A percentile compares a stretch with the other conserved stretches of the same genome.
phyloP scores from a whole-genome alignment of 2,329 filamentous ascomycete species.

The Cladophialophora psammophila region DNA sequence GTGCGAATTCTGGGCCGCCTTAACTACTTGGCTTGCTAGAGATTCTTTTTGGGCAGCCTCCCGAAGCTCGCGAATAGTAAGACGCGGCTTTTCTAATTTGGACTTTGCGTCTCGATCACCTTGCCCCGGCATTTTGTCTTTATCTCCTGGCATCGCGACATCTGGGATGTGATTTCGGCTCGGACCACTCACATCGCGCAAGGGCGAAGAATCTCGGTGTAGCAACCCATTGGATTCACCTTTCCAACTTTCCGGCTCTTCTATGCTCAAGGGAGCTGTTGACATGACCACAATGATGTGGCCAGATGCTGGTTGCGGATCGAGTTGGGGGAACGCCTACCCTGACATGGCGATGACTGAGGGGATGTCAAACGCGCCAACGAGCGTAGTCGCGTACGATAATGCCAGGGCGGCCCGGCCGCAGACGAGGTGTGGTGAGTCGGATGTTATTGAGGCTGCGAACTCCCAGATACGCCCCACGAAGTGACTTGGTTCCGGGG shows the following conservation, averaged over 20 bases:
- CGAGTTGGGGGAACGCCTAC: neutral
- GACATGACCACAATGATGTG: neutral
- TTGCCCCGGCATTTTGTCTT: neutral
- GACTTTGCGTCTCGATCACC: neutral
- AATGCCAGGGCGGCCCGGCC: neutral
- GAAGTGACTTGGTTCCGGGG: neutral
- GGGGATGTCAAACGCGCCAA: neutral
- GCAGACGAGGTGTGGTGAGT: neutral
- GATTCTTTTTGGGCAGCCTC: slow-evolving; percentile 26
- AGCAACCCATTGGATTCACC: neutral
- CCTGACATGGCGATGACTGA: neutral
- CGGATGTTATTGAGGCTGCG: neutral
- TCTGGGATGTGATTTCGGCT: neutral
- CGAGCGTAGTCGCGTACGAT: neutral
- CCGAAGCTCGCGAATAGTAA: slow-evolving; percentile 32
- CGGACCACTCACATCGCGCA: neutral
- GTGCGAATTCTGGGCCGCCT: slow-evolving; percentile 6
- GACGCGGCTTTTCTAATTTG: slow-evolving; percentile 23
- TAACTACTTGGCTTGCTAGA: slow-evolving; percentile 8
- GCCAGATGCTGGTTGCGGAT: neutral
- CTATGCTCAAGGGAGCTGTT: neutral
- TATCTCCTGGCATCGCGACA: neutral
- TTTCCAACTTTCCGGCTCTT: neutral
- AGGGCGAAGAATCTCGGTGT: neutral
- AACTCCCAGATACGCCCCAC: neutral